A percentile compares a stretch with the other conserved stretches of the same genome.
Conservation (phyloP, 257 asterid species). For the Leonotis leonurus region DNA sequence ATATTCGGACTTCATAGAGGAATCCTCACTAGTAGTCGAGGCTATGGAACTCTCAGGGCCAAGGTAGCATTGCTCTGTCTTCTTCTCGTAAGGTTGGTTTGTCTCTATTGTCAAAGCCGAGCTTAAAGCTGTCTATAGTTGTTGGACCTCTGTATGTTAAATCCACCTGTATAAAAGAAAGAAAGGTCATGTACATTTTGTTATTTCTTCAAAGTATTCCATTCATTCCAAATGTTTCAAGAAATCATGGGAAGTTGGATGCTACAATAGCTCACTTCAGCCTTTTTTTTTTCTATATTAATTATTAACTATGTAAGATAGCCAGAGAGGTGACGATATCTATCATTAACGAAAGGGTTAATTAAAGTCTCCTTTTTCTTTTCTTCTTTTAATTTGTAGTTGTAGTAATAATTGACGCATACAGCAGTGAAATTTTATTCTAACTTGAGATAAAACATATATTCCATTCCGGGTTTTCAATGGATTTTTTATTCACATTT, state of each 20-base stretch:
- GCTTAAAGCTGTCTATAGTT: slow-evolving; percentile 33
- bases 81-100: not conserved
- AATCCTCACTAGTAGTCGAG: slow-evolving; percentile 74
- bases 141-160: slow-evolving; percentile 29
- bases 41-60: slow-evolving; percentile 96
- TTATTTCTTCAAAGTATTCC: slow-evolving; percentile 21
- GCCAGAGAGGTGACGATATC: too few species aligned
- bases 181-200: slow-evolving; percentile 25
- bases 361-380: too few species aligned
- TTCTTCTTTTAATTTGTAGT: too few species aligned
- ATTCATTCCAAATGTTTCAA: not conserved
- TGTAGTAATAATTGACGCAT: too few species aligned
- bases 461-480: too few species aligned
- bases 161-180: slow-evolving; percentile 37
- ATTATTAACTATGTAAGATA: too few species aligned
- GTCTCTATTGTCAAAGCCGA: not conserved
- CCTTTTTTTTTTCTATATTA: too few species aligned
- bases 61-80: slow-evolving; percentile 37
- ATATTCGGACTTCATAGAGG: slow-evolving; percentile 74
- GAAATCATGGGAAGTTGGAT: too few species aligned
- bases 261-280: not conserved
- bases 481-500: too few species aligned
- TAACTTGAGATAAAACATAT: too few species aligned
- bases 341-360: too few species aligned
- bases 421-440: too few species aligned